Conservation (phyloP, 805 yeast species). For the Candida krabiensis region DNA sequence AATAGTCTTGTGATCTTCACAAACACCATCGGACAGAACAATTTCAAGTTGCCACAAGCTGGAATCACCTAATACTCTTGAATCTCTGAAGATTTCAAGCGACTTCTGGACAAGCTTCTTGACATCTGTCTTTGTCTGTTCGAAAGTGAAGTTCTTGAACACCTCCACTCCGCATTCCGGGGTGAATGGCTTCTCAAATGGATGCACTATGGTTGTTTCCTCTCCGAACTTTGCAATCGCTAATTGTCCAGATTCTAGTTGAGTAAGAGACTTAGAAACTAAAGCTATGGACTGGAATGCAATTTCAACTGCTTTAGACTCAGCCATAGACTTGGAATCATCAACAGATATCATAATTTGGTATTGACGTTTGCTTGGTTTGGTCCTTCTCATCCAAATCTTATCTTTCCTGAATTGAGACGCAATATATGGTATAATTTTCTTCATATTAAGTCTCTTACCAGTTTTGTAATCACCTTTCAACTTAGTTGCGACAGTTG, state of each 20-base stretch:
- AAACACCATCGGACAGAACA: slow-evolving; percentile 93
- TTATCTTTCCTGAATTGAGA: slow-evolving; percentile 96
- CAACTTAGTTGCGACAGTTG: slow-evolving; percentile 92
- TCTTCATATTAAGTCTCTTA: slow-evolving; percentile 93
- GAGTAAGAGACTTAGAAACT: slow-evolving; percentile 91
- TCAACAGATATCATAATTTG: slow-evolving; percentile 97
- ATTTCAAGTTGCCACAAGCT: slow-evolving; percentile 94
- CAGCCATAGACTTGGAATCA: slow-evolving; percentile 97
- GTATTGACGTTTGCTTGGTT: slow-evolving; percentile 95
- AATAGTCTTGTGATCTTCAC: slow-evolving; percentile 88
- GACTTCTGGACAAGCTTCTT: slow-evolving; percentile 70
- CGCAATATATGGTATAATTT: slow-evolving; percentile 97
- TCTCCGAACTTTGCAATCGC: slow-evolving; percentile 92
- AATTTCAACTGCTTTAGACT: slow-evolving; percentile 81
- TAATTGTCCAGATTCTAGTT: slow-evolving; percentile 90
- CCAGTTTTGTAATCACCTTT: slow-evolving; percentile 97
- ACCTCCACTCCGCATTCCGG: slow-evolving; percentile 80
- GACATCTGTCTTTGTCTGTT: slow-evolving; percentile 85
- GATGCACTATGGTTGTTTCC: slow-evolving; percentile 78
- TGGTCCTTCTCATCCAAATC: slow-evolving; percentile 96
- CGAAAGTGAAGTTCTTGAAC: slow-evolving; percentile 87
- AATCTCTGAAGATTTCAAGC: slow-evolving; percentile 65
- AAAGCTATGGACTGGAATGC: slow-evolving; percentile 94
- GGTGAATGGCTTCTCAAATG: slow-evolving; percentile 82
- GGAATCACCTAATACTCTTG: slow-evolving; percentile 40